Base-by-base conservation (phyloP, 441 rosid genomes). In the Croton setiger region DNA sequence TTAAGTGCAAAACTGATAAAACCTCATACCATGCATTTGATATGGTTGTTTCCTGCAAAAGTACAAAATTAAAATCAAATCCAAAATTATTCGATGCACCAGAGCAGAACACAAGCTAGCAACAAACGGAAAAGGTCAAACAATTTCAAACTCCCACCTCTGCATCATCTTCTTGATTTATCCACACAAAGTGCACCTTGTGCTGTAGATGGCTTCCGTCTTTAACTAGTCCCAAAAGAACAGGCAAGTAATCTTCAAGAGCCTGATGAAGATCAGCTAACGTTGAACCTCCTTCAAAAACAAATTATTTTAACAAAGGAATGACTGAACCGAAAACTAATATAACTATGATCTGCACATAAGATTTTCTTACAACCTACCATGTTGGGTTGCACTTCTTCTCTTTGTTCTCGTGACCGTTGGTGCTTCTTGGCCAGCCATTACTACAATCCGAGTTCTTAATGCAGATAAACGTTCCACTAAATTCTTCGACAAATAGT, bases 341-440 rank as follows among this genome's bases (percentile, higher is more conserved):
- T 48, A 44, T 27, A 7, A 61, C 43, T 57, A 60, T 27, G 37
- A 69, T 44, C 17, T 66, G 70, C 63, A 72, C 61, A 68, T 41
- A 33, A 72, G 51, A 23, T 43, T 73, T 37, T 72, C 68, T 47
- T 71, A 65, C 39, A 67, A 79, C 84, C 68, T 71, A 91, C 98
- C 96, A 72, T 96, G 97, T 77, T 91, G 98, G n/a, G 98, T 92
- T 65, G 93, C 89, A 77, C 79, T 86, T 83, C 85, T 93, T 74
- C 96, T 91, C 80, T 90, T 84, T 31, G 97, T 86, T 80, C 96
- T 87, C 56, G 97, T 84, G 63, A 88, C 82, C n/a, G 96, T 88
- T 41, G 99, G 97, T 67, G 86, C 96, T 88, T 96, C 98, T 82
- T 96, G 99, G 57, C 86, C 86, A 14, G 97, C 98, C 98, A 93